Conservation (phyloP, 1,284 basidiomycete genomes). For the Heterobasidion irregulare region DNA sequence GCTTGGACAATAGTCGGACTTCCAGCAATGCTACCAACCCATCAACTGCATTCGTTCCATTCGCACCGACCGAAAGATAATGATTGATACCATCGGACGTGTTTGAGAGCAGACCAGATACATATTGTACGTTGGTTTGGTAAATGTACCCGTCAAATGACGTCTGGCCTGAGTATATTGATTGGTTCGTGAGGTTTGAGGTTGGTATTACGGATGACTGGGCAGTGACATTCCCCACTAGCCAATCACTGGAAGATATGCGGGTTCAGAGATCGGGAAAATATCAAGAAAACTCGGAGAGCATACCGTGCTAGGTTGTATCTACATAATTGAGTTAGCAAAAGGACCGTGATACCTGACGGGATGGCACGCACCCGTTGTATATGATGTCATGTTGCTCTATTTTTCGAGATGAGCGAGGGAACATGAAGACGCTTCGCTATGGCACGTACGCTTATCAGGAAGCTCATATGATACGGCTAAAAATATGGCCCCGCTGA, state of each 20-base stretch:
- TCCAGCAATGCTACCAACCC: slow-evolving; percentile 81
- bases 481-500: slow-evolving; percentile 76
- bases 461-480: slow-evolving; percentile 73
- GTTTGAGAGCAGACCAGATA: slow-evolving; percentile 61
- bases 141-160: slow-evolving; percentile 61
- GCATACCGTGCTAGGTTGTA: slow-evolving; percentile 48
- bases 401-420: slow-evolving; percentile 9
- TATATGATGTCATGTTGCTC: slow-evolving; percentile 45
- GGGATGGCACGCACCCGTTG: slow-evolving; percentile 36
- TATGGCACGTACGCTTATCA: slow-evolving; percentile 24
- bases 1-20: slow-evolving; percentile 53
- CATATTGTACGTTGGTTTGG: slow-evolving; percentile 57
- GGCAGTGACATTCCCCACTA: slow-evolving; percentile 74
- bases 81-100: slow-evolving; percentile 77
- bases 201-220: slow-evolving; percentile 44
- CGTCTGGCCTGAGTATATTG: slow-evolving; percentile 50
- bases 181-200: slow-evolving; percentile 44
- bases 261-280: slow-evolving; percentile 10
- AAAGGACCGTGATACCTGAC: background rate
- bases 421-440: background rate
- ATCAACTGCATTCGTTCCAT: slow-evolving; percentile 65
- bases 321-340: slow-evolving; percentile 17
- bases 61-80: slow-evolving; percentile 47
- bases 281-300: slow-evolving; percentile 12
- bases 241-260: slow-evolving; percentile 51